Percentiles rank a stretch among this genome's conserved stretches.
Evolutionary conservation across 768 basidiomycete genomes (phyloP).

Genomic region (Rhodotorula paludigena): DNA sequence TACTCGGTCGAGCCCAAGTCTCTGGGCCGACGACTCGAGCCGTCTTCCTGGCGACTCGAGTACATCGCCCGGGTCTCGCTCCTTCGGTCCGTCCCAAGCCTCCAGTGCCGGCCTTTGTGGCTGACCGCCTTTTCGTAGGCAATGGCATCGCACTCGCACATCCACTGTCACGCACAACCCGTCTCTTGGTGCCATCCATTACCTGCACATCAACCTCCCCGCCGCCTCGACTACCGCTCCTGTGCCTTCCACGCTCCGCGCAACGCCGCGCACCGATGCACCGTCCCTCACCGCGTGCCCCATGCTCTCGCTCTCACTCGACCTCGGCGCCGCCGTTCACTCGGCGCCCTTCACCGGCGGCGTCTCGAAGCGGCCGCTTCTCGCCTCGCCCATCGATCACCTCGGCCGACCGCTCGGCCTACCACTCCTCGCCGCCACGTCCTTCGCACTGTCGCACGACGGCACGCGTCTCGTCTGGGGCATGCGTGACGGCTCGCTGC

Average conservation of each 20-base stretch:
- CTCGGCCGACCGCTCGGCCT: constrained; percentile 21
- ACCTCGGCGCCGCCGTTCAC: constrained; percentile 18
- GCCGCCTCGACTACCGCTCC: neutral
- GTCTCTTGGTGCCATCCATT: constrained; percentile 22
- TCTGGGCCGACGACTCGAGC: constrained; percentile 21
- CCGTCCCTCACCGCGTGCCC: neutral
- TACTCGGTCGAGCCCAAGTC: constrained; percentile 6
- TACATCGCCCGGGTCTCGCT: constrained; percentile 29
- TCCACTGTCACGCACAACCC: constrained; percentile 15
- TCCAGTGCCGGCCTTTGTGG: no score
- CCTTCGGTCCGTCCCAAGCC: neutral
- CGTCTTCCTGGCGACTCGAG: constrained; percentile 21
- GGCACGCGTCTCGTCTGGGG: constrained; percentile 28
- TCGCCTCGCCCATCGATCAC: constrained; percentile 28
- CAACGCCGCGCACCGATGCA: neutral
- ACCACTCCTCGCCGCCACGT: neutral
- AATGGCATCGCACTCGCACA: constrained; percentile 26
- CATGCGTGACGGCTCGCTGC: constrained; percentile 24
- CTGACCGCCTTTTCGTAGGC: no score
- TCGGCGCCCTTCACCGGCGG: constrained; percentile 32
- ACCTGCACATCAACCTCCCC: constrained; percentile 15
- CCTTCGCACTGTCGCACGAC: constrained; percentile 12
- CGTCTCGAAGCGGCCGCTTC: constrained; percentile 11
- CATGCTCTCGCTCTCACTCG: constrained; percentile 27
- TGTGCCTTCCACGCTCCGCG: neutral